Conservation (phyloP, 2,329 filamentous ascomycete species). For the Beauveria pseudobassiana region DNA sequence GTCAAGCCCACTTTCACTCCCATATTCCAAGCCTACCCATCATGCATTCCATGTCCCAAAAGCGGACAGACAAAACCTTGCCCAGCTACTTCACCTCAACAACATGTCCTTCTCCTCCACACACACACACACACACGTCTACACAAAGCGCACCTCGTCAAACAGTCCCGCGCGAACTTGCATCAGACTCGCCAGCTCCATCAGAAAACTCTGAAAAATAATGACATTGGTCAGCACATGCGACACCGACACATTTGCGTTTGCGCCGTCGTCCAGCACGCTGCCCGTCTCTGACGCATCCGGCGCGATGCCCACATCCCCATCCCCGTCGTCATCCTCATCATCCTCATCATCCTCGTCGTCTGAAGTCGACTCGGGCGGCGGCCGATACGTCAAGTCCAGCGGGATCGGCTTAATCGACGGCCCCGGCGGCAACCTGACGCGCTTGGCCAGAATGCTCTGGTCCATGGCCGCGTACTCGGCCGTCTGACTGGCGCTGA, state of each 20-base stretch:
- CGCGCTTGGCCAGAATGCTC: conserved; percentile 48
- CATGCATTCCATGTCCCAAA: too few relatives aligned
- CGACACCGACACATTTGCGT: conserved; percentile 56
- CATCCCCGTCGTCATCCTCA: conserved; percentile 15
- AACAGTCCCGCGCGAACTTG: conserved; percentile 70
- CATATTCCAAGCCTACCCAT: too few relatives aligned
- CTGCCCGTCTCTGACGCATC: conserved; percentile 20
- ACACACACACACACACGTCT: not conserved
- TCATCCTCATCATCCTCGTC: conserved; percentile 14
- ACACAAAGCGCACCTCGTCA: conserved; percentile 61
- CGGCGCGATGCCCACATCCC: conserved; percentile 16
- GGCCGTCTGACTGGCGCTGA: conserved; percentile 43
- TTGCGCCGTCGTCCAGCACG: conserved; percentile 16
- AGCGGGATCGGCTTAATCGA: conserved; percentile 41
- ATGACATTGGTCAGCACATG: conserved; percentile 75
- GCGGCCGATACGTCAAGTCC: conserved; percentile 22
- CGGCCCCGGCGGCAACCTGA: conserved; percentile 41
- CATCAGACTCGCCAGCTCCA: conserved; percentile 67
- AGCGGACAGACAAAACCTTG: too few relatives aligned
- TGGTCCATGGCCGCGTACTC: conserved; percentile 59
- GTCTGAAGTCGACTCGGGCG: conserved; percentile 4
- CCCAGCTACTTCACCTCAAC: too few relatives aligned
- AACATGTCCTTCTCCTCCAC: too few relatives aligned
- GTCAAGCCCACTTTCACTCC: too few relatives aligned
- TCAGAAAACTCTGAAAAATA: conserved; percentile 70